Evolutionary conservation across 768 basidiomycete genomes (phyloP), one percentile per base, ranked within the genome.

Genomic region (Daedaleopsis nitida): DNA sequence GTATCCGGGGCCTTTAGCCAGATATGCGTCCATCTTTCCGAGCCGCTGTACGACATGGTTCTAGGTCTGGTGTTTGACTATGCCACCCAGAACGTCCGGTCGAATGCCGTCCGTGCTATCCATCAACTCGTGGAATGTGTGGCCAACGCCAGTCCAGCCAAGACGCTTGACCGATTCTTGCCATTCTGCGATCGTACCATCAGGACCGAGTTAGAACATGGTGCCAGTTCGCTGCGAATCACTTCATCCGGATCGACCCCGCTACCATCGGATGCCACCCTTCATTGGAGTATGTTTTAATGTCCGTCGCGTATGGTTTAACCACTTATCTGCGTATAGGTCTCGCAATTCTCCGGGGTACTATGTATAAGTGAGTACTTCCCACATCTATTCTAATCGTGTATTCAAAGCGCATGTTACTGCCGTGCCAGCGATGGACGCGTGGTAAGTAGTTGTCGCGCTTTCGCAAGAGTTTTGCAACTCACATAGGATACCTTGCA

Each of bases 111-210:
- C 45, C 85, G 91, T 57, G 91, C 89, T 3, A 89, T 95, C 27
- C 91, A 94, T 67, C 88, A 92, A 65, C 79, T 97, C 5, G 89
- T 95, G 37, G 87, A 91, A 74, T 92, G 91, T 69, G 83, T 96
- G 23, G 89, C 93, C 5, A 90, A 92, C 59, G 90, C 91, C 19
- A 76, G 92, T 66, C 86, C 93, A 5, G 76, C 71, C 53, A 93
- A 93, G 75, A 90, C 90, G 1, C 76, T 95, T 50, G 86, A 82
- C 19, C 89, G 86, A 66, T 92, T 96, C 74, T 80, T 93, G 62
- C 85, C 86, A 0, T 83, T 91, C 45, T 93, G 91, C 71, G 75
- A 80, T 32, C 73, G 76, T 16, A 90, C 87, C 60, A 94, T 96
- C 65, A 75, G 80, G 11, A 76, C 76, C 3, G 94, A 97, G 71